A percentile compares a stretch with the other conserved stretches of the same genome.
Evolutionary conservation across 306 rosid genomes (phyloP).

Genomic region (Malus sieversii): DNA sequence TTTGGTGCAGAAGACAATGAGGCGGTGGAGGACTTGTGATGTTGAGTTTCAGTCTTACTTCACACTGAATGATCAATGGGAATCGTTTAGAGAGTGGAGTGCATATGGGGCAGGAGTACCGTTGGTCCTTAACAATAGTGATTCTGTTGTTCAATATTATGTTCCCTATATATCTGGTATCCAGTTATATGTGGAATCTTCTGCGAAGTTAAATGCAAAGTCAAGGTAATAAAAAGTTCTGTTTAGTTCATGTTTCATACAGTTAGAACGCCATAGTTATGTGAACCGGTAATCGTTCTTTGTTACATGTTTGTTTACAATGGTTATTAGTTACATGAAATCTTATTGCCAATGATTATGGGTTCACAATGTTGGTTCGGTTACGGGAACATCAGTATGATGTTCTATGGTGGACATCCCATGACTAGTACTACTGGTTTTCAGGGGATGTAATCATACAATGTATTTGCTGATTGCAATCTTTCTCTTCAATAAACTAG

Average conservation of each 20-base stretch:
- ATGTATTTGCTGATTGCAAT: not conserved
- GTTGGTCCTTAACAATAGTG: constrained; percentile 54
- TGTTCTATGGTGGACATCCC: not conserved
- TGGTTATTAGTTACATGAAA: not conserved
- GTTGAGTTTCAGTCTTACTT: constrained; percentile 72
- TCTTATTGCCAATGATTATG: not conserved
- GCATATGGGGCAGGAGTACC: constrained; percentile 95
- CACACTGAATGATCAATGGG: constrained; percentile 73
- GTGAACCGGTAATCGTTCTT: not conserved
- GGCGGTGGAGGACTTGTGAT: constrained; percentile 74
- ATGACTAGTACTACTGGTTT: not conserved
- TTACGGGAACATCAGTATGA: not conserved
- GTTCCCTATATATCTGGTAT: constrained; percentile 91
- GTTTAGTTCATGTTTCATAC: not conserved
- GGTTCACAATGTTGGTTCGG: not conserved
- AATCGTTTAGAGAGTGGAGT: constrained; percentile 74
- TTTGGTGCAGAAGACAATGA: constrained; percentile 61
- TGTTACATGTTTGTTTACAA: not conserved
- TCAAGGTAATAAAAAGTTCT: constrained; percentile 42
- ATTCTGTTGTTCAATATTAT: constrained; percentile 75
- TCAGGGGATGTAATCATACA: not conserved
- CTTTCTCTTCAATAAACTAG: not conserved
- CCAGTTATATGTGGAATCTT: constrained; percentile 62
- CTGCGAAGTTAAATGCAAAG: constrained; percentile 2
- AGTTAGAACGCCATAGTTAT: not conserved